Evolutionary conservation across 108 stramenopile genomes (phyloP).

Genomic region (Stephanodiscus triporus): DNA sequence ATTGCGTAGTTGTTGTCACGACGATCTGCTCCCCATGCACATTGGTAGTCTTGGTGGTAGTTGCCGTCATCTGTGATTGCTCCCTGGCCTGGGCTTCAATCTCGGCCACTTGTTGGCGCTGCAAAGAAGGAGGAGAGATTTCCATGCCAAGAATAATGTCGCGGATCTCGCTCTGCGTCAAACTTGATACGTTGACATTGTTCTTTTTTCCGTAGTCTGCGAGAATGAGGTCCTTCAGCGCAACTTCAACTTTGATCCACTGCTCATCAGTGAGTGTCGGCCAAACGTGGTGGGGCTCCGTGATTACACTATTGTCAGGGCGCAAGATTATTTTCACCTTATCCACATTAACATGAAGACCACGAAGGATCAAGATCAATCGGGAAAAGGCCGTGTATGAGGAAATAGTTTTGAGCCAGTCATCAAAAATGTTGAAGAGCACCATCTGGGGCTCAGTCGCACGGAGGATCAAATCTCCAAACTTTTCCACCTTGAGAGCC

Average conservation of each 20-base stretch:
- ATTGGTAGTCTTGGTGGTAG: constrained; percentile 98
- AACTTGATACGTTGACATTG: constrained; percentile 98
- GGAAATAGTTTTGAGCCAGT: constrained; percentile 98
- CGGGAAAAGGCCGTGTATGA: constrained; percentile 99
- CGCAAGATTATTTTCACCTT: constrained; percentile 97
- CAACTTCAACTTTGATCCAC: constrained; percentile 99
- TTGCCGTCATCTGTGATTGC: constrained; percentile 96
- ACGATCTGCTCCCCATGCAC: constrained; percentile 99
- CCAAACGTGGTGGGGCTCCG: constrained; percentile 99
- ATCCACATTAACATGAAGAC: constrained; percentile 96
- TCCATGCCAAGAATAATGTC: constrained; percentile 99
- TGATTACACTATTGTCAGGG: constrained; percentile 97
- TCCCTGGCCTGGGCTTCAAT: constrained; percentile 98
- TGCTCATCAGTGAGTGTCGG: constrained; percentile 98
- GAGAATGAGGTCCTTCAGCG: constrained; percentile 97
- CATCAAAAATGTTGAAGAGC: constrained; percentile 99
- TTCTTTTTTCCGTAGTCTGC: constrained; percentile 99
- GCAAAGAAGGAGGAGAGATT: constrained; percentile 98
- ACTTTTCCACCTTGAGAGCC: constrained; percentile 97
- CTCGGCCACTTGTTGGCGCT: constrained; percentile 99
- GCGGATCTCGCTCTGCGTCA: constrained; percentile 98
- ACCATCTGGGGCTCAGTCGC: constrained; percentile 99
- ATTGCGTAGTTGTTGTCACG: constrained; percentile 97
- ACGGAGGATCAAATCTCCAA: constrained; percentile 97
- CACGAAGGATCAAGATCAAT: constrained; percentile 96